phyloP scores from a whole-genome alignment of 176 grass and related monocot genomes.

The Musa beccarii region DNA sequence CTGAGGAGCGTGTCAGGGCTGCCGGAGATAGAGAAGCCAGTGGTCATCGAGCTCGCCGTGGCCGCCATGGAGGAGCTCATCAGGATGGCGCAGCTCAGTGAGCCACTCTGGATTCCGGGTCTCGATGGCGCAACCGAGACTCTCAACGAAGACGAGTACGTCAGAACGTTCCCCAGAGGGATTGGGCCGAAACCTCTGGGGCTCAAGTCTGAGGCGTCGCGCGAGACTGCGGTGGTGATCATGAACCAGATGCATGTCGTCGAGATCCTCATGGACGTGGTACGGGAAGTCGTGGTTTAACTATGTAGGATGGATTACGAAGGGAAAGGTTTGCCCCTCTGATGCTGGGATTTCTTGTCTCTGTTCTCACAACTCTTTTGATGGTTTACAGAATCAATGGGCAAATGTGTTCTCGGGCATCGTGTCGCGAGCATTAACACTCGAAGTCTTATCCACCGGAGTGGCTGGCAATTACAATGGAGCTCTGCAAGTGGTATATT shows the following conservation, averaged over 20 bases:
- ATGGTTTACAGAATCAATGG: conserved; percentile 4
- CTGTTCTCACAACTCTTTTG: too few relatives aligned
- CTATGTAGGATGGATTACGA: background rate
- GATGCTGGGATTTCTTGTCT: background rate
- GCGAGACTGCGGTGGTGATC: conserved; percentile 18
- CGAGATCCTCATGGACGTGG: conserved; percentile 16
- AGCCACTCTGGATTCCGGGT: conserved; percentile 51
- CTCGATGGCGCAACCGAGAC: conserved; percentile 10
- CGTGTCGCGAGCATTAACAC: conserved; percentile 5
- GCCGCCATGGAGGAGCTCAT: conserved; percentile 87
- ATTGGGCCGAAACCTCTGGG: background rate
- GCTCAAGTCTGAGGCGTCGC: conserved; percentile 2
- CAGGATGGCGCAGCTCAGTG: conserved; percentile 52
- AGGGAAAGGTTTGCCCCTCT: background rate
- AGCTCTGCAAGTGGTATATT: conserved; percentile 14
- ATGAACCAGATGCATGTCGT: conserved; percentile 10
- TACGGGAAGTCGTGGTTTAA: background rate
- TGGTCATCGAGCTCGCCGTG: conserved; percentile 83
- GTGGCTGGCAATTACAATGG: conserved; percentile 14
- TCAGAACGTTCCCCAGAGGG: conserved; percentile 2
- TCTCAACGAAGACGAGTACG: conserved; percentile 8
- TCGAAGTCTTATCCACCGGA: conserved; percentile 11
- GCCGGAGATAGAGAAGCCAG: conserved; percentile 51
- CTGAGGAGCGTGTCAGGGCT: conserved; percentile 35
- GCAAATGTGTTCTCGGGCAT: conserved; percentile 7